A percentile compares a stretch with the other conserved stretches of the same genome.
Evolutionary conservation across 2,329 filamentous ascomycete species (phyloP).

Genomic region (Trichoderma afroharzianum): DNA sequence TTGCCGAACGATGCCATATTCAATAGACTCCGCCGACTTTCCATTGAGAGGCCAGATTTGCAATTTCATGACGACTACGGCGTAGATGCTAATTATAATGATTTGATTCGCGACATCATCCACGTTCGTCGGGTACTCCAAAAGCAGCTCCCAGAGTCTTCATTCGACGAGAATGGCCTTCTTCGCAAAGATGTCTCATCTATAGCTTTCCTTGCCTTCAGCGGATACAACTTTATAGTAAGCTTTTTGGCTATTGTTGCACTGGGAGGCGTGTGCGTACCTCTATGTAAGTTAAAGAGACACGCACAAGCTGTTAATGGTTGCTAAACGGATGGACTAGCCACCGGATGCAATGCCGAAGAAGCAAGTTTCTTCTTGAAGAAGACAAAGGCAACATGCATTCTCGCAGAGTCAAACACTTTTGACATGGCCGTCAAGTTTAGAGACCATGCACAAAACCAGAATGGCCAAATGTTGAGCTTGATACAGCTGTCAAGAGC

Average conservation of each 20-base stretch:
- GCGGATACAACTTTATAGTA: conserved; percentile 24
- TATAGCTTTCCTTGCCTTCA: not conserved
- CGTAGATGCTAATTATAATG: not conserved
- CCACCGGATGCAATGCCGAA: not conserved
- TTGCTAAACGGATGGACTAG: not conserved
- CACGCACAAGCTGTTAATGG: too few species aligned
- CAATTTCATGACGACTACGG: not conserved
- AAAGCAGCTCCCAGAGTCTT: not conserved
- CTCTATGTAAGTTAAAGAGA: conserved; percentile 18
- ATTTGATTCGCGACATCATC: not conserved
- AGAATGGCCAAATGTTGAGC: not conserved
- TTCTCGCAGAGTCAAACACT: not conserved
- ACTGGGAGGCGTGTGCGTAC: conserved; percentile 20
- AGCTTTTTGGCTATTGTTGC: conserved; percentile 23
- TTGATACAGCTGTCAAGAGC: not conserved
- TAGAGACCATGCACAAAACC: not conserved
- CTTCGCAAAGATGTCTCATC: not conserved
- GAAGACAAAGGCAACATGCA: not conserved
- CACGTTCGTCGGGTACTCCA: not conserved
- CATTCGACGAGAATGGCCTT: not conserved
- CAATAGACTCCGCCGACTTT: not conserved
- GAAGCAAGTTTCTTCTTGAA: not conserved
- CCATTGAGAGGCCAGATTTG: not conserved
- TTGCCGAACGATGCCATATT: not conserved
- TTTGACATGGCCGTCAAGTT: not conserved